Conservation (phyloP, 495 filamentous ascomycete genomes). For the Aspergillus egyptiacus region DNA sequence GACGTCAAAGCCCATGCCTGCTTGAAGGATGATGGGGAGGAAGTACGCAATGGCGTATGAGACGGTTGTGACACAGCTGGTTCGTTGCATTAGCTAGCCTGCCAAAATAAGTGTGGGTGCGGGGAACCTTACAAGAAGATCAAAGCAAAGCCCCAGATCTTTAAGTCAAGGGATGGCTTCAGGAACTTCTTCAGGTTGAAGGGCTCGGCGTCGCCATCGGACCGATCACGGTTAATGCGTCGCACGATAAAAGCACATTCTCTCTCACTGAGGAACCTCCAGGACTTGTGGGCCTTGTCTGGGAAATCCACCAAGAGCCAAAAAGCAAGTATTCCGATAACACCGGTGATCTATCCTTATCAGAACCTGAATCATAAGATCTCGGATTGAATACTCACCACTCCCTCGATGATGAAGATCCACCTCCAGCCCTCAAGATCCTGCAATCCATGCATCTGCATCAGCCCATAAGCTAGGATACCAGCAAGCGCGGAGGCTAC, state of each 20-base stretch:
- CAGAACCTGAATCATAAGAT: neutral
- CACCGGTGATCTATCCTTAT: slow-evolving; percentile 32
- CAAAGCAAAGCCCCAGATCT: slow-evolving; percentile 58
- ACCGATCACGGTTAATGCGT: slow-evolving; percentile 53
- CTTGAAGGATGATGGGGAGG: slow-evolving; percentile 56
- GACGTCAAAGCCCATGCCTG: slow-evolving; percentile 52
- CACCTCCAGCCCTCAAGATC: slow-evolving; percentile 55
- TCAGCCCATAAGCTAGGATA: slow-evolving; percentile 60
- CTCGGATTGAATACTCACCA: slow-evolving; percentile 22
- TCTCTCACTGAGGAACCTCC: slow-evolving; percentile 44
- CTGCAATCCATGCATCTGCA: slow-evolving; percentile 48
- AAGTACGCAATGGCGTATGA: slow-evolving; percentile 64
- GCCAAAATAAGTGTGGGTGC: too few species aligned
- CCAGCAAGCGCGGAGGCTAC: slow-evolving; percentile 56
- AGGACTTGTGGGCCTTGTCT: slow-evolving; percentile 45
- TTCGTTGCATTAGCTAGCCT: neutral
- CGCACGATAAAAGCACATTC: slow-evolving; percentile 53
- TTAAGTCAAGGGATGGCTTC: slow-evolving; percentile 42
- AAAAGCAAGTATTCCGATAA: slow-evolving; percentile 40
- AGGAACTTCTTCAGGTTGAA: slow-evolving; percentile 50
- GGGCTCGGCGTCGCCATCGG: slow-evolving; percentile 44
- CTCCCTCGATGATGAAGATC: slow-evolving; percentile 59
- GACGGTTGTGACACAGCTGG: slow-evolving; percentile 48
- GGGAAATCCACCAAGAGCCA: slow-evolving; percentile 57
- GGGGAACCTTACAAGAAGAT: slow-evolving; percentile 43